Conservation (phyloP, 768 basidiomycete species). For the Kwoniella botswanensis region DNA sequence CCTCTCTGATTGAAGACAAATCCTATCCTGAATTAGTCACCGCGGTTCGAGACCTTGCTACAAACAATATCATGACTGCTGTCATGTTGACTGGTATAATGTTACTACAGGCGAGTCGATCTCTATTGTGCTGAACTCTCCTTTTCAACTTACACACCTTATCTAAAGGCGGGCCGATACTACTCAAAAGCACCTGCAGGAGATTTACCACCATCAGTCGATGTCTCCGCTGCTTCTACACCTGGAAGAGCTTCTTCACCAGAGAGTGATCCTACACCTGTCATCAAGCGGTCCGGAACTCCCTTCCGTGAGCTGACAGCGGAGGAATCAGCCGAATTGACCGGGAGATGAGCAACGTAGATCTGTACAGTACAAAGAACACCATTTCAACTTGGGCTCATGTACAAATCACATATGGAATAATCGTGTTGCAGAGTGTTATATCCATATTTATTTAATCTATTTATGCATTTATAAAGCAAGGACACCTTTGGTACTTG, state of each 20-base stretch:
- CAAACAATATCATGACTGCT: conserved; percentile 56
- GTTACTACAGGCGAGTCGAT: conserved; percentile 53
- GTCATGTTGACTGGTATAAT: conserved; percentile 59
- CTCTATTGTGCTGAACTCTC: background rate
- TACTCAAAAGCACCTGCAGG: conserved; percentile 47
- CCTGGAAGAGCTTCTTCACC: conserved; percentile 10
- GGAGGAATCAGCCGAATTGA: conserved; percentile 45
- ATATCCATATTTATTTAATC: background rate
- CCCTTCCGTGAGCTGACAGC: conserved; percentile 53
- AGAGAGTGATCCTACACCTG: conserved; percentile 26
- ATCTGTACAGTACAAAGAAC: background rate
- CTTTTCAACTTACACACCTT: background rate
- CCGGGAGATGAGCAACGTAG: background rate
- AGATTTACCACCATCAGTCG: conserved; percentile 14
- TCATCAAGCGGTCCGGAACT: conserved; percentile 36
- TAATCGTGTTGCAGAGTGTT: background rate
- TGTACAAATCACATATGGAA: background rate
- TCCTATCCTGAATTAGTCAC: conserved; percentile 41
- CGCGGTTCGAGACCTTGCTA: conserved; percentile 54
- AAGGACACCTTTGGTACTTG: conserved; percentile 95
- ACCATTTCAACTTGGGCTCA: conserved; percentile 14
- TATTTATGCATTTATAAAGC: conserved; percentile 40
- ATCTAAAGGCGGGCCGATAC: conserved; percentile 50
- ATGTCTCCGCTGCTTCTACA: conserved; percentile 9
- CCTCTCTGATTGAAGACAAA: conserved; percentile 22